phyloP scores from a whole-genome alignment of 768 basidiomycete species.

The Mycena galericulata region DNA sequence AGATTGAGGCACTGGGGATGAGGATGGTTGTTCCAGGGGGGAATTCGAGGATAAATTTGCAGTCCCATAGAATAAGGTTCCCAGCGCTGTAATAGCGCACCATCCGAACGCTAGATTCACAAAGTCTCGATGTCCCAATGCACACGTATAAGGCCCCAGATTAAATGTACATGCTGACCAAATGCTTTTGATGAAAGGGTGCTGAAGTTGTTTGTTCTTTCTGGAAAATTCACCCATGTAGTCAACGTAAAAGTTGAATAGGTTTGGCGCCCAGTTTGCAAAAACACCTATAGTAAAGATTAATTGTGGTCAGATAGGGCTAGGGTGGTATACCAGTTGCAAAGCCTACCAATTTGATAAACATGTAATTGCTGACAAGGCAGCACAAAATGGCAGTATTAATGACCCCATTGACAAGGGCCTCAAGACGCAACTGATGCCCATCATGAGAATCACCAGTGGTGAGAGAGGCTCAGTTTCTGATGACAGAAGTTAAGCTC shows the following conservation, averaged over 20 bases:
- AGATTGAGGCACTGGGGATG: conserved; percentile 5
- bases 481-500: too few species aligned
- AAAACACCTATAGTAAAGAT: not conserved
- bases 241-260: not conserved
- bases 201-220: not conserved
- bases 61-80: too few species aligned
- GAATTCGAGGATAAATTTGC: not conserved
- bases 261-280: conserved; percentile 1
- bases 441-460: conserved; percentile 2
- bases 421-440: not conserved
- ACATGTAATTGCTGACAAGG: not conserved
- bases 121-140: not conserved
- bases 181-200: too few species aligned
- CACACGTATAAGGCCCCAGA: not conserved
- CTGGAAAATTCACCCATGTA: not conserved
- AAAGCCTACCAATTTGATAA: conserved; percentile 17
- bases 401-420: not conserved
- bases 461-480: not conserved
- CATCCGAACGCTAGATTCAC: not conserved
- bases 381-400: not conserved
- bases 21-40: conserved; percentile 7
- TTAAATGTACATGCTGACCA: not conserved
- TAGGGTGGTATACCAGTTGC: conserved; percentile 30
- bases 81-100: conserved; percentile 1
- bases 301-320: too few species aligned